Conservation (phyloP, 257 asterid species). For the Forsythia suspensa region DNA sequence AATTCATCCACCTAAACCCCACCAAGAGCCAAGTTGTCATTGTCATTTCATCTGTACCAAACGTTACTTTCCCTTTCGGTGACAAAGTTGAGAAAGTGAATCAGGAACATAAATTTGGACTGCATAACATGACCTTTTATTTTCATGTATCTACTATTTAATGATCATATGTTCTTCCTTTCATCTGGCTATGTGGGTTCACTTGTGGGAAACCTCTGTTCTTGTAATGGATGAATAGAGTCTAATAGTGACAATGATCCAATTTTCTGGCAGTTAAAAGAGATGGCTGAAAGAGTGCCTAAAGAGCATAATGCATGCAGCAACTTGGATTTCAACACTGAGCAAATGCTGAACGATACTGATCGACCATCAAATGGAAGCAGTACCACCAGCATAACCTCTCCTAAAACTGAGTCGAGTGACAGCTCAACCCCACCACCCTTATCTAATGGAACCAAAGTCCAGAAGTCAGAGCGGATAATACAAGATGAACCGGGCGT, state of each 20-base stretch:
- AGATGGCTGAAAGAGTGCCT: conserved; percentile 50
- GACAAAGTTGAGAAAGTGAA: too few species aligned
- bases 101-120: too few species aligned
- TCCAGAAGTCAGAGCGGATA: conserved; percentile 51
- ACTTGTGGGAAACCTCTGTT: not conserved
- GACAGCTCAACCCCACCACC: conserved; percentile 36
- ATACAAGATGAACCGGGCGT: conserved; percentile 84
- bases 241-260: conserved; percentile 10
- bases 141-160: not conserved
- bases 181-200: not conserved
- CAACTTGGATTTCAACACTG: conserved; percentile 29
- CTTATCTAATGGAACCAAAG: conserved; percentile 41
- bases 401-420: conserved; percentile 43
- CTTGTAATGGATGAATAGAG: not conserved
- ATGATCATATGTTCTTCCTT: not conserved
- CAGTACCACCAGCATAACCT: conserved; percentile 30
- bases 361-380: conserved; percentile 45
- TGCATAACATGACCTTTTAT: not conserved
- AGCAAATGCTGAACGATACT: conserved; percentile 23
- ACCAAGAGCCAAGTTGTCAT: too few species aligned
- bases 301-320: conserved; percentile 34
- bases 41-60: too few species aligned
- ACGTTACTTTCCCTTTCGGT: too few species aligned
- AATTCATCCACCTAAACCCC: too few species aligned
- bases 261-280: conserved; percentile 58